A percentile compares a stretch with the other conserved stretches of the same genome.
Conservation (phyloP, 2,329 filamentous ascomycete species). For the Phaeosphaeria sp. region DNA sequence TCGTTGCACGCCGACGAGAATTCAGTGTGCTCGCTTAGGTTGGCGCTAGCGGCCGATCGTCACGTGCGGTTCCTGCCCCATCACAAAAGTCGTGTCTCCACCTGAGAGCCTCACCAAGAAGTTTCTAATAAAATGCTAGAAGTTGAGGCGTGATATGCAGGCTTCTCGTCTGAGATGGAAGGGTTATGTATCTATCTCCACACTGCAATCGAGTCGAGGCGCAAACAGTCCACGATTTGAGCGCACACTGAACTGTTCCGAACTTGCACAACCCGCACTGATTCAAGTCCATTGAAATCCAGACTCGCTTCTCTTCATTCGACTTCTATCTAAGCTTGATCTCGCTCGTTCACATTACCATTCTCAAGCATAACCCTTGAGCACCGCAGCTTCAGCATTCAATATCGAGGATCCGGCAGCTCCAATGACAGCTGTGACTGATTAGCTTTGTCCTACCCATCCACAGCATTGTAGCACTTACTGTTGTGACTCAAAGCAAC, state of each 20-base stretch:
- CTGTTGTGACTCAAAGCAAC: constrained; percentile 88
- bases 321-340: background rate
- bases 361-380: constrained; percentile 76
- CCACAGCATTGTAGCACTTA: constrained; percentile 38
- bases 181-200: too few species aligned
- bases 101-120: background rate
- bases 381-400: constrained; percentile 89
- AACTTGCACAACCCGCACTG: background rate
- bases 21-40: constrained; percentile 1
- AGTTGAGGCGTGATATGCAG: too few species aligned
- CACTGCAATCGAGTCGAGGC: too few species aligned
- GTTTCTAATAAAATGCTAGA: too few species aligned
- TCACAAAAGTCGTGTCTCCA: background rate
- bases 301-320: background rate
- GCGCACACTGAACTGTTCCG: background rate
- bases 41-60: constrained; percentile 7
- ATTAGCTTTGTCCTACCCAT: constrained; percentile 40
- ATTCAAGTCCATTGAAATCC: background rate
- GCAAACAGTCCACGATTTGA: background rate
- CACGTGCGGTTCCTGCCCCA: background rate
- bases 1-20: constrained; percentile 10
- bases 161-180: too few species aligned
- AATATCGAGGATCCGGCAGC: constrained; percentile 95
- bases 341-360: background rate
- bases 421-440: constrained; percentile 75